These are phyloP conservation scores for Ottelia alismoides DNA, from an alignment of 106 monocot species.

Conservation along the genomic window DNA sequence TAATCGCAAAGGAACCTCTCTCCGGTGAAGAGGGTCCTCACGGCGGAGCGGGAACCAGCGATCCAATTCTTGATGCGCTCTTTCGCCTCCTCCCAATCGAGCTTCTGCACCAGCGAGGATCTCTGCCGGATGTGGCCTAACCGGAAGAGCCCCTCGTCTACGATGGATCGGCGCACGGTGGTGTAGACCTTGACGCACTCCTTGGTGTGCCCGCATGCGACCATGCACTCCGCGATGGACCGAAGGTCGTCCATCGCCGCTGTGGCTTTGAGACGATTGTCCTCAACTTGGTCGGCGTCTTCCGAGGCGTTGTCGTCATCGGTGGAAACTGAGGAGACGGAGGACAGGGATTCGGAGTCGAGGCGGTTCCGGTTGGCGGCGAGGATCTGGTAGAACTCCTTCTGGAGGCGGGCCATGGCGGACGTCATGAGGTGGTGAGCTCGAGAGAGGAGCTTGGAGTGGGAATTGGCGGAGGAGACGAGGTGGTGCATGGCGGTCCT, in stretches of 20 bases:
- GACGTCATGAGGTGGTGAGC: slow-evolving; percentile 28
- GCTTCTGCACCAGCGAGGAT: slow-evolving; percentile 26
- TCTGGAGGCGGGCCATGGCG: slow-evolving; percentile 35
- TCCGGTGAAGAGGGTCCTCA: slow-evolving; percentile 30
- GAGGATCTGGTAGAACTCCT: slow-evolving; percentile 43
- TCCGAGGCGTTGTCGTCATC: not conserved
- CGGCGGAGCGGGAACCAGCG: slow-evolving; percentile 12
- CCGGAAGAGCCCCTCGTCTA: slow-evolving; percentile 28
- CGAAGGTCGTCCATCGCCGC: slow-evolving; percentile 16
- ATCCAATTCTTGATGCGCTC: slow-evolving; percentile 35
- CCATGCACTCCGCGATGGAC: slow-evolving; percentile 36
- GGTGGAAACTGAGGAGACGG: slow-evolving; percentile 4
- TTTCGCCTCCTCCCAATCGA: slow-evolving; percentile 31
- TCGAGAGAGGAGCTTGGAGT: slow-evolving; percentile 4
- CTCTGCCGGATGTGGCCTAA: slow-evolving; percentile 30
- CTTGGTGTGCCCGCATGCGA: slow-evolving; percentile 41
- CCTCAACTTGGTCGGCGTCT: not conserved
- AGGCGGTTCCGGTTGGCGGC: slow-evolving; percentile 29
- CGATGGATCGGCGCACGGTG: slow-evolving; percentile 28
- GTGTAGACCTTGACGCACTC: slow-evolving; percentile 45
- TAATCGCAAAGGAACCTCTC: slow-evolving; percentile 35
- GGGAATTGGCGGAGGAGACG: not conserved
- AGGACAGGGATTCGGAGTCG: slow-evolving; percentile 19
- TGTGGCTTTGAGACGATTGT: not conserved
- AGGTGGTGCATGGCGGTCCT: slow-evolving; percentile 23